A percentile compares a stretch with the other conserved stretches of the same genome.
These are phyloP conservation scores for Hymenoscyphus repandus DNA, from an alignment of 2,329 filamentous ascomycete genomes.

Conservation along the genomic window DNA sequence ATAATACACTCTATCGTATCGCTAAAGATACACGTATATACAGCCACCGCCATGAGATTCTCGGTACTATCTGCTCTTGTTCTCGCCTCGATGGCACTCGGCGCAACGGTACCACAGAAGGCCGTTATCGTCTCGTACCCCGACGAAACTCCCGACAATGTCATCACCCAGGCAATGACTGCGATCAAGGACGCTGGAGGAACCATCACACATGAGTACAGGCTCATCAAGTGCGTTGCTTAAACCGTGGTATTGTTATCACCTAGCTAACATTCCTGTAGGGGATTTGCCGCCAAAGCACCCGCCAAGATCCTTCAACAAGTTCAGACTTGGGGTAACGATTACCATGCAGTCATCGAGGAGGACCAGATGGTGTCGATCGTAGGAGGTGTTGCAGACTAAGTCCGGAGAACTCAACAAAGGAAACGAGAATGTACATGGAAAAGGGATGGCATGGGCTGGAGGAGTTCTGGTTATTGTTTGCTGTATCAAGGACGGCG, in stretches of 20 bases:
- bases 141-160: constrained; percentile 55
- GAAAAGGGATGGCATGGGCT: neutral
- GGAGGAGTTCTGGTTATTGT: neutral
- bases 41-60: constrained; percentile 53
- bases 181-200: constrained; percentile 66
- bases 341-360: constrained; percentile 65
- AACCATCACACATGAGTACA: constrained; percentile 73
- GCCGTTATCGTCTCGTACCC: constrained; percentile 76
- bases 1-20: too few species aligned
- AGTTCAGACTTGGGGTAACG: constrained; percentile 56
- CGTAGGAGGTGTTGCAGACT: neutral
- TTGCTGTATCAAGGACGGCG: too few species aligned
- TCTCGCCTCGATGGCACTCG: constrained; percentile 56
- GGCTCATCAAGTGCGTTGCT: constrained; percentile 55
- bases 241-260: neutral
- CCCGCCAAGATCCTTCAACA: constrained; percentile 63
- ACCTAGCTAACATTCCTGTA: constrained; percentile 33
- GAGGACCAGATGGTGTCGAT: constrained; percentile 62
- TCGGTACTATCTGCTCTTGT: constrained; percentile 49
- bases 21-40: neutral
- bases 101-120: constrained; percentile 51
- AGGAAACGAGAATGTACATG: neutral
- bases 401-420: neutral
- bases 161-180: constrained; percentile 67
- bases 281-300: constrained; percentile 73